Conservation (phyloP, 2,329 filamentous ascomycete species). For the Colletotrichum somersetense region DNA sequence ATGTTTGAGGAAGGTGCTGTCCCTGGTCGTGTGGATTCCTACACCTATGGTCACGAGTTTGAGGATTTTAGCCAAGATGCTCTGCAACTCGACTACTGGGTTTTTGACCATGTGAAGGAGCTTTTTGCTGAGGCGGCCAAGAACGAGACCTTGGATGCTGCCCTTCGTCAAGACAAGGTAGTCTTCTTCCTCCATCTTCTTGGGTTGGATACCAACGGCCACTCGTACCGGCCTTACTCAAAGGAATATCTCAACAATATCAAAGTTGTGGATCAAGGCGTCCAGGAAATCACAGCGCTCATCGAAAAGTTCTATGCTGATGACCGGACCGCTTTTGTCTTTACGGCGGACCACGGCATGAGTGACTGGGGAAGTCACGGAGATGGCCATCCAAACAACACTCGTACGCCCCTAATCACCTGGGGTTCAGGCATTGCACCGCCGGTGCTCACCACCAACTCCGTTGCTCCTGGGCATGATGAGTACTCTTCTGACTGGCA, state of each 20-base stretch:
- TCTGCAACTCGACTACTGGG: constrained; percentile 87
- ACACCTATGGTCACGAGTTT: constrained; percentile 83
- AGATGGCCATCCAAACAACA: constrained; percentile 97
- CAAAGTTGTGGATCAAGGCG: constrained; percentile 91
- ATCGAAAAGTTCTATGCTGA: constrained; percentile 89
- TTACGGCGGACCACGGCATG: constrained; percentile 99
- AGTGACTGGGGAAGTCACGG: constrained; percentile 99
- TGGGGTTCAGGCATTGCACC: constrained; percentile 94
- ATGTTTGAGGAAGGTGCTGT: constrained; percentile 98
- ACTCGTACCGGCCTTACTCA: constrained; percentile 89
- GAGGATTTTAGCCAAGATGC: constrained; percentile 93
- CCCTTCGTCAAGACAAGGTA: constrained; percentile 83
- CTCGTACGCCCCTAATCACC: constrained; percentile 88
- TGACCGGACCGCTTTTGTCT: constrained; percentile 91
- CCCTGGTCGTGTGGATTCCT: constrained; percentile 87
- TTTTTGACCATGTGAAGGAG: constrained; percentile 92
- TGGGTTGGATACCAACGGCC: constrained; percentile 91
- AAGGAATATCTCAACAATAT: constrained; percentile 96
- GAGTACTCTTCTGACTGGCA: constrained; percentile 93
- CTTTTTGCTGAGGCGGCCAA: constrained; percentile 84
- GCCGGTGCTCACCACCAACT: constrained; percentile 70
- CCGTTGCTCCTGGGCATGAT: constrained; percentile 83
- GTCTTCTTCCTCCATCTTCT: constrained; percentile 97
- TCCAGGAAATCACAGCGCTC: constrained; percentile 84
- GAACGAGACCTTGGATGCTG: constrained; percentile 80